phyloP scores from a whole-genome alignment of 305 asterid species.

The Solanum hybrid region DNA sequence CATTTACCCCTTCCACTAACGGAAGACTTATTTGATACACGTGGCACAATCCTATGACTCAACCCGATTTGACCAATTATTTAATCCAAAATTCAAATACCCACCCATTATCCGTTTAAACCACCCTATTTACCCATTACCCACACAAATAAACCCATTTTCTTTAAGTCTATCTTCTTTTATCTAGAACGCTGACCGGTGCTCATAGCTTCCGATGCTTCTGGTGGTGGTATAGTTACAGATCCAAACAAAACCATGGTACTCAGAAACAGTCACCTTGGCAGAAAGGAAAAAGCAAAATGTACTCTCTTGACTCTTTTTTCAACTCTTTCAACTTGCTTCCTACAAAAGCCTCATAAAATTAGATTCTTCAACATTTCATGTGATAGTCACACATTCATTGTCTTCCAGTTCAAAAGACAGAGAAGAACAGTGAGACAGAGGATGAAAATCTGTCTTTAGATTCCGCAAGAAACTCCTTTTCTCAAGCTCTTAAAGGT shows the following conservation, averaged over 20 bases:
- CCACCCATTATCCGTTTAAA: no score
- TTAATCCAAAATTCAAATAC: no score
- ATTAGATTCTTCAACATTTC: background rate
- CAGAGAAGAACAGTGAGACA: constrained; percentile 51
- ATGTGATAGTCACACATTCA: background rate
- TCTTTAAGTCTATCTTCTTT: no score
- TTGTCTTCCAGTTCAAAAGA: constrained; percentile 35
- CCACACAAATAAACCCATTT: no score
- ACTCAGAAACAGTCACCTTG: constrained; percentile 45
- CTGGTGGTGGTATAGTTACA: constrained; percentile 72
- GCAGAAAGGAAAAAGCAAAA: constrained; percentile 58
- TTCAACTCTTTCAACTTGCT: constrained; percentile 9
- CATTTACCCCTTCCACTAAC: no score
- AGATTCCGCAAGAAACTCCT: constrained; percentile 83
- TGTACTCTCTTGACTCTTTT: constrained; percentile 34
- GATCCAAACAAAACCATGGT: constrained; percentile 53
- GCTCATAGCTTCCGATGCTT: no score
- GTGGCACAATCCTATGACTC: no score
- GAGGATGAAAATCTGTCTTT: constrained; percentile 57
- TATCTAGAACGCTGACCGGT: no score
- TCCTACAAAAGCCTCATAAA: constrained; percentile 1
- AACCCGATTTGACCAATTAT: no score
- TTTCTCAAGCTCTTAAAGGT: constrained; percentile 95
- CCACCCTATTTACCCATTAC: no score
- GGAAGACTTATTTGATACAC: no score